Percentiles rank a stretch among this genome's conserved stretches.
Conservation (phyloP, 257 asterid species). For the Solanum rostratum region DNA sequence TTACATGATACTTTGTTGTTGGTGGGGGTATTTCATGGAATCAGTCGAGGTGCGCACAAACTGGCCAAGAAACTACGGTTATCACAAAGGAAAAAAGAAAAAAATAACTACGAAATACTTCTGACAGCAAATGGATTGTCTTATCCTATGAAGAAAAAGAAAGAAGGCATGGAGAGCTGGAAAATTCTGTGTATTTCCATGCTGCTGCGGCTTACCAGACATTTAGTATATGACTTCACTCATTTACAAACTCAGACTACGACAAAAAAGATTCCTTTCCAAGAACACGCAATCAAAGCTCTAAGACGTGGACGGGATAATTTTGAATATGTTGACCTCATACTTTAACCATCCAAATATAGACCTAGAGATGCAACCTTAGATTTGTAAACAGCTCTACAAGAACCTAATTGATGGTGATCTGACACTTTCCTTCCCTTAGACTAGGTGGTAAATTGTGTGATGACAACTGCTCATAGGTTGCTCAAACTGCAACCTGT, state of each 20-base stretch:
- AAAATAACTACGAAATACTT: background rate
- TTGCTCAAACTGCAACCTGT: background rate
- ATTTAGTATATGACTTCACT: background rate
- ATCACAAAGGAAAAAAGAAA: no score
- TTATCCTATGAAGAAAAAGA: background rate
- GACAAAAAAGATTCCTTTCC: background rate
- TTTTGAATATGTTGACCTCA: background rate
- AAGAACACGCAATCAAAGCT: background rate
- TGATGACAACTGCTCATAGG: background rate
- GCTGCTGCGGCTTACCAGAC: background rate
- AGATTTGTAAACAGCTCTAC: background rate
- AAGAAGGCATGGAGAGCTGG: background rate
- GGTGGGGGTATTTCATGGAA: no score
- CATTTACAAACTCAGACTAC: background rate
- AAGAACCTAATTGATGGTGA: background rate
- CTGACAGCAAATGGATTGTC: background rate
- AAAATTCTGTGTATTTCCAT: background rate
- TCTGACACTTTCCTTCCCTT: background rate
- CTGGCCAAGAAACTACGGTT: no score
- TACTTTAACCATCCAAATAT: background rate
- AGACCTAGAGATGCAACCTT: background rate
- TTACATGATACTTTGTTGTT: no score
- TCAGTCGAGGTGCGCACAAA: no score
- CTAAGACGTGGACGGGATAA: background rate
- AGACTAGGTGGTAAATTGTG: background rate